phyloP scores from a whole-genome alignment of 352 stramenopile species.

The Pythium dissotocum region DNA sequence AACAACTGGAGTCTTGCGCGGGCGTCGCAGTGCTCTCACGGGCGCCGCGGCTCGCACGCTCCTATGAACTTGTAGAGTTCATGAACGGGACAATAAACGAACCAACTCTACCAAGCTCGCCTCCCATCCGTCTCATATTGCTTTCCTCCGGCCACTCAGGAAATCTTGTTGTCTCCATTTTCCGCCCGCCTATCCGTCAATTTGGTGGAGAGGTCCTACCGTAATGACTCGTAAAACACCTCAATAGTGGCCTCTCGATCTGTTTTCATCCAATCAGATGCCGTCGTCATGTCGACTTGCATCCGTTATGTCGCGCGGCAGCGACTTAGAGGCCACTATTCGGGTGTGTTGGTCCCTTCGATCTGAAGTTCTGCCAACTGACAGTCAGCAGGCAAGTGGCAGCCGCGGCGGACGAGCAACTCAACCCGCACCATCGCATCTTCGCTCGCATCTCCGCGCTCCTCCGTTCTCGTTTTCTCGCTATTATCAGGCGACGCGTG shows the following conservation, averaged over 20 bases:
- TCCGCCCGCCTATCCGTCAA: not conserved
- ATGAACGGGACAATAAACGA: slow-evolving; percentile 38
- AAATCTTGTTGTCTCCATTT: too few relatives aligned
- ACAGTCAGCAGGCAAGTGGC: not conserved
- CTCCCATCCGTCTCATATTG: not conserved
- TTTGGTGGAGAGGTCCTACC: not conserved
- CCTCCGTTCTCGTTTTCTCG: not conserved
- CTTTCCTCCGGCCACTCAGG: not conserved
- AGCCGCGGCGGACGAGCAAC: not conserved
- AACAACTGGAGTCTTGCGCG: not conserved
- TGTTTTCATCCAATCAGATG: slow-evolving; percentile 24
- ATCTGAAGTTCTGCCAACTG: slow-evolving; percentile 1
- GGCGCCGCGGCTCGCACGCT: slow-evolving; percentile 4
- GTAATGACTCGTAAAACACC: slow-evolving; percentile 1
- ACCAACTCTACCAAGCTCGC: slow-evolving; percentile 25
- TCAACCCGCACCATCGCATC: not conserved
- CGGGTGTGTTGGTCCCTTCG: slow-evolving; percentile 2
- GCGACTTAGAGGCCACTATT: slow-evolving; percentile 15
- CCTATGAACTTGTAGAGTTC: slow-evolving; percentile 33
- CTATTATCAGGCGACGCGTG: slow-evolving; percentile 3
- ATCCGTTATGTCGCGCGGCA: slow-evolving; percentile 21
- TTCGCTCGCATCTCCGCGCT: not conserved
- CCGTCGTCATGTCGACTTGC: slow-evolving; percentile 12
- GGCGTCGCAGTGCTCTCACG: slow-evolving; percentile 4
- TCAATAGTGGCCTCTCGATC: slow-evolving; percentile 10